Conservation (phyloP, 768 basidiomycete genomes). For the Russula vinacea region DNA sequence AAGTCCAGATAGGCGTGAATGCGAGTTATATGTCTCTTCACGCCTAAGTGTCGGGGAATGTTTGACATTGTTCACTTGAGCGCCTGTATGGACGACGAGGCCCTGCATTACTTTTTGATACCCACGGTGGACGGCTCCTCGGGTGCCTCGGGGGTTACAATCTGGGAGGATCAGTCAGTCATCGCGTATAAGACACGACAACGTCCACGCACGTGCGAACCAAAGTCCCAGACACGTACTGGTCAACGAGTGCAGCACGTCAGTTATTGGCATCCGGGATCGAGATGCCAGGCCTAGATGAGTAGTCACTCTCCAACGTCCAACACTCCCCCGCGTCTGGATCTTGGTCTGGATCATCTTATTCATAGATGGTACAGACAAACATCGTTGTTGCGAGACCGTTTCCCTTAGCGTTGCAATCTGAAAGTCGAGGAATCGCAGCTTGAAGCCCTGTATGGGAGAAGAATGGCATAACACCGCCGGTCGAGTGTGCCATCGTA, state of each 20-base stretch:
- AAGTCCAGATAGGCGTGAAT: conserved; percentile 75
- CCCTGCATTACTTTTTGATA: too few species aligned
- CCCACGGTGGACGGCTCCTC: conserved; percentile 67
- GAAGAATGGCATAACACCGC: conserved; percentile 62
- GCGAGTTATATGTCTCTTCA: conserved; percentile 77
- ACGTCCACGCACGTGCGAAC: conserved; percentile 54
- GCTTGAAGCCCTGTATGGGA: conserved; percentile 73
- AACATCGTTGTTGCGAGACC: conserved; percentile 70
- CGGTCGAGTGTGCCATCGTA: conserved; percentile 72
- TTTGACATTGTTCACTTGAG: conserved; percentile 83
- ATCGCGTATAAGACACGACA: conserved; percentile 3
- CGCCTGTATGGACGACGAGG: conserved; percentile 47
- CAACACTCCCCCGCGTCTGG: conserved; percentile 97
- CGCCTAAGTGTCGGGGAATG: conserved; percentile 74
- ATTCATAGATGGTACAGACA: background rate
- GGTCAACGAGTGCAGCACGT: conserved; percentile 54
- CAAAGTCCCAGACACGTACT: too few species aligned
- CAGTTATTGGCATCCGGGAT: conserved; percentile 34
- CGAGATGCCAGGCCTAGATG: conserved; percentile 55
- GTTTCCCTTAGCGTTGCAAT: conserved; percentile 50
- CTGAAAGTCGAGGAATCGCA: conserved; percentile 88
- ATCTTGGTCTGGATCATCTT: conserved; percentile 37
- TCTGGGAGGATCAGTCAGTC: conserved; percentile 40
- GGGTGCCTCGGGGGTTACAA: conserved; percentile 74
- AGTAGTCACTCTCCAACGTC: conserved; percentile 67